Evolutionary conservation across 2,329 filamentous ascomycete genomes (phyloP), one percentile per base, ranked within the genome.

Genomic region (Thelonectria blattea): DNA sequence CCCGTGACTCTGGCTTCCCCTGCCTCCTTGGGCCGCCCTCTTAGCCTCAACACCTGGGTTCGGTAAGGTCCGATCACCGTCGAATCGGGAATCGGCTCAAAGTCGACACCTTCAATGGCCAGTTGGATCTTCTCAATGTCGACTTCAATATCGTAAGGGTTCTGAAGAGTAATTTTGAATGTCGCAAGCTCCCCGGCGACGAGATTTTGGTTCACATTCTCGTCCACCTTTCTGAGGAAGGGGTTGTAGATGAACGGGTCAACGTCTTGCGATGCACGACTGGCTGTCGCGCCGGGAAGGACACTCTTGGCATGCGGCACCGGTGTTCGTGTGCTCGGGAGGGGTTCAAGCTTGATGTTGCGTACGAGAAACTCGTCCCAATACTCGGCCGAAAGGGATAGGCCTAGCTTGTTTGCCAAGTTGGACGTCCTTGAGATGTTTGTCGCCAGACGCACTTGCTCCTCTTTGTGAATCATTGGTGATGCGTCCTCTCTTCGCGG

Each of bases 161-260:
- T 99, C 72, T 98, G 95, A 17, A 99, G 80, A 2, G 91, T 93
- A 30, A 98, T 84, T 67, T 86, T 85, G 75, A 97, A 97, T 4
- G 85, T 87, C 2, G 91, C 88, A 59, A 85, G 78, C 74, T 98
- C 93, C 15, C 88, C 89, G 5, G 91, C 88, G 18, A 98, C 91
- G 30, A 97, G 80, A 1, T 92, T 84, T 60, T 93, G 88, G 12
- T 85, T 80, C 2, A 82, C 80, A 22, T 83, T 83, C 52, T 89
- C 83, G 43, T 86, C 83, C 0, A 83, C 77, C 54, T 83, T 83
- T 75, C 93, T 92, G 18, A 93, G 78, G 71, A 97, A 98, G 0
- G 95, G 92, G 71, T 97, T 97, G 73, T 98, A 96, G 58, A 99
- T 91, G 68, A 99, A 97, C 0, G 95, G 95, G 62, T 95, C 92